Conservation (phyloP, 1,139 yeast species). For the Yamadazyma dendronema region DNA sequence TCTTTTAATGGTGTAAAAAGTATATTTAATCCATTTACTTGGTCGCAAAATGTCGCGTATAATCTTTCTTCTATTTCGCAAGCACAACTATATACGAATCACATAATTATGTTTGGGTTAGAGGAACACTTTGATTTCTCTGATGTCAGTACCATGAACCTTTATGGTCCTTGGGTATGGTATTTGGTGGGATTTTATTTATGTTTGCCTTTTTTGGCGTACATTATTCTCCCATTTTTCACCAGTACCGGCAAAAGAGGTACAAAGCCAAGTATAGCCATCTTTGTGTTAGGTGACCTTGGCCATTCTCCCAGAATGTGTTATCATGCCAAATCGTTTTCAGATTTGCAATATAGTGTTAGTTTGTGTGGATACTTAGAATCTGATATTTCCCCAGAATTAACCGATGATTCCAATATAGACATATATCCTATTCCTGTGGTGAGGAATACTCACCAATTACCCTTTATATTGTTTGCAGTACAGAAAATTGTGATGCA, state of each 20-base stretch:
- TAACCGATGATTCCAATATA: slow-evolving; percentile 51
- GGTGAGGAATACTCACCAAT: slow-evolving; percentile 36
- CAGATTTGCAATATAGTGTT: slow-evolving; percentile 68
- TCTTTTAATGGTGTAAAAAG: no score
- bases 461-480: slow-evolving; percentile 63
- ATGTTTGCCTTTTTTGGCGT: slow-evolving; percentile 35
- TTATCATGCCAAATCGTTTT: slow-evolving; percentile 82
- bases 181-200: slow-evolving; percentile 35
- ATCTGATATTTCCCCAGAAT: slow-evolving; percentile 49
- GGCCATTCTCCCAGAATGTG: slow-evolving; percentile 97
- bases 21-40: no score
- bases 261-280: slow-evolving; percentile 50
- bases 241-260: slow-evolving; percentile 21
- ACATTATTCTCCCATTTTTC: slow-evolving; percentile 33
- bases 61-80: no score
- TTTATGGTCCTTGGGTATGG: slow-evolving; percentile 39
- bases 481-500: slow-evolving; percentile 59
- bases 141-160: slow-evolving; percentile 4
- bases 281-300: slow-evolving; percentile 87
- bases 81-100: no score
- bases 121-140: slow-evolving; percentile 3
- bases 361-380: slow-evolving; percentile 84
- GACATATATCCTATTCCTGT: slow-evolving; percentile 52
- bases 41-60: no score
- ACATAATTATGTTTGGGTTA: slow-evolving; percentile 6